Evolutionary conservation across 768 basidiomycete genomes (phyloP).

Genomic region (Mycena floridula): DNA sequence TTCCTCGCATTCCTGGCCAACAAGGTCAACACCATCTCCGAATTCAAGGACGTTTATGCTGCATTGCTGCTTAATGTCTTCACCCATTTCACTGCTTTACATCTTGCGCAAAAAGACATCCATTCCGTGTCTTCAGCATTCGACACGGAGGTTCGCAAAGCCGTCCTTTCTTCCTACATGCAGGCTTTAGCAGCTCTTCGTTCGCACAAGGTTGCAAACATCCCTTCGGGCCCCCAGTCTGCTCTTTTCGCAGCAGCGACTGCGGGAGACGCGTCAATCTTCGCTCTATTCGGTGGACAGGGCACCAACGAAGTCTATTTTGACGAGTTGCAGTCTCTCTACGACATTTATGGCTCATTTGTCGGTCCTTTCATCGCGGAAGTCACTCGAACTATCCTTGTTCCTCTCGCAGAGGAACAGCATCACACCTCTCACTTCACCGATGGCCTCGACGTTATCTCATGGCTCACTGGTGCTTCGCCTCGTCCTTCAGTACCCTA

Average conservation of each 20-base stretch:
- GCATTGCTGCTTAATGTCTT: conserved; percentile 71
- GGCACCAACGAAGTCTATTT: conserved; percentile 98
- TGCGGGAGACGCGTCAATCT: conserved; percentile 66
- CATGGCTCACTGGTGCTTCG: conserved; percentile 73
- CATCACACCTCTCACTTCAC: conserved; percentile 46
- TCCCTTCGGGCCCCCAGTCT: conserved; percentile 57
- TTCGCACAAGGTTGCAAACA: conserved; percentile 41
- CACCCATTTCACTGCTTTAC: conserved; percentile 70
- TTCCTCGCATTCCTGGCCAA: conserved; percentile 76
- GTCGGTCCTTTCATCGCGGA: conserved; percentile 64
- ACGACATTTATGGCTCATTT: conserved; percentile 88
- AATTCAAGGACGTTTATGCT: conserved; percentile 46
- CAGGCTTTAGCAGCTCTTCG: conserved; percentile 66
- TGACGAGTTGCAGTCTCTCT: conserved; percentile 88
- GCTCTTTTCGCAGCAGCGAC: conserved; percentile 62
- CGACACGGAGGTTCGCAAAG: conserved; percentile 69
- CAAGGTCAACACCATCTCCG: conserved; percentile 50
- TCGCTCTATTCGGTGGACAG: conserved; percentile 95
- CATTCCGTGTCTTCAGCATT: conserved; percentile 76
- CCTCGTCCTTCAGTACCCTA: conserved; percentile 79
- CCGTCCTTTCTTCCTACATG: conserved; percentile 77
- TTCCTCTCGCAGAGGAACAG: conserved; percentile 59
- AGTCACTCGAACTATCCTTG: conserved; percentile 61
- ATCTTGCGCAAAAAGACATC: conserved; percentile 69
- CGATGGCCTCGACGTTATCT: conserved; percentile 72